Evolutionary conservation across 163 green algal genomes (phyloP).

Genomic region (Volvox carteri): DNA sequence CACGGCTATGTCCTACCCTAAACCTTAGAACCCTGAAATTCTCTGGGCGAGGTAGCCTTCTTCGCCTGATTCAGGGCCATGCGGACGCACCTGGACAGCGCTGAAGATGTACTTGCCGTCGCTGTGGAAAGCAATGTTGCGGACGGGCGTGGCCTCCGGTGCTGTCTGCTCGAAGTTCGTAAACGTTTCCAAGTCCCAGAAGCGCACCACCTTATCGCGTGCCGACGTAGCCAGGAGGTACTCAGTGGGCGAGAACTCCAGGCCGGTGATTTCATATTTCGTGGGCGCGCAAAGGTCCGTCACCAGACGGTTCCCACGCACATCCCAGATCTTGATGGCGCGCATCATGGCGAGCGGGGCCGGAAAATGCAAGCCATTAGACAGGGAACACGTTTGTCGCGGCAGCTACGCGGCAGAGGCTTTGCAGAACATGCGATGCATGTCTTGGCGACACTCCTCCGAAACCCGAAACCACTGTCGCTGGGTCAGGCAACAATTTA

Average conservation of each 20-base stretch:
- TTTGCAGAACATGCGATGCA: no score
- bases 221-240: slow-evolving; percentile 85
- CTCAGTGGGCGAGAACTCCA: slow-evolving; percentile 91
- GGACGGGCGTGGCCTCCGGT: slow-evolving; percentile 72
- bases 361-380: no score
- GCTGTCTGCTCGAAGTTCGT: slow-evolving; percentile 72
- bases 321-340: slow-evolving; percentile 89
- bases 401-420: no score
- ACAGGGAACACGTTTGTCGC: no score
- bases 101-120: slow-evolving; percentile 80
- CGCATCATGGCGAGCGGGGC: no score
- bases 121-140: slow-evolving; percentile 78
- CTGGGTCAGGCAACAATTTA: no score
- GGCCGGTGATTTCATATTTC: slow-evolving; percentile 74
- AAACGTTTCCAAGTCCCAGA: slow-evolving; percentile 92
- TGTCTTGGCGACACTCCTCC: no score
- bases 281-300: slow-evolving; percentile 69
- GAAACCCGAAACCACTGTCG: no score
- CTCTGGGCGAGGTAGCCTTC: no score
- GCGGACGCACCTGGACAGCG: slow-evolving; percentile 68
- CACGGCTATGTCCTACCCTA: no score
- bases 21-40: no score
- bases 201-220: slow-evolving; percentile 74
- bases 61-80: no score
- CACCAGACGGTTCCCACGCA: slow-evolving; percentile 77